Evolutionary conservation across 129 eudicot species (phyloP), one percentile per base, ranked within the genome.

Genomic region (Silybum marianum): DNA sequence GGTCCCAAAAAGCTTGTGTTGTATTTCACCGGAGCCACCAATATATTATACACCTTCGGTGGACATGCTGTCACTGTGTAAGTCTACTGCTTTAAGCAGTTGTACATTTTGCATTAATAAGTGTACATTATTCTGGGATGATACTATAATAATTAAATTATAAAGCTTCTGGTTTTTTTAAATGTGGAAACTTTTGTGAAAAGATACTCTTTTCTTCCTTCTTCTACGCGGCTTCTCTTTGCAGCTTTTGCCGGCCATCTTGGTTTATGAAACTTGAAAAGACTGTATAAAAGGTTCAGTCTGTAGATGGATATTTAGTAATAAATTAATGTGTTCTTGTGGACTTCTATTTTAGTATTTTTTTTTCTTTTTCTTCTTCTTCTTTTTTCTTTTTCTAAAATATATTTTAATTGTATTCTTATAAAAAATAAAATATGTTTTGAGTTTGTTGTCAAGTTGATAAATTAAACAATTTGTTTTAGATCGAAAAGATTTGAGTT

Each of bases 21-120:
- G 21, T 93, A 93, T 85, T 93, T 93, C 79, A 93, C 97, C 2
- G 97, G 97, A 58, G 97, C 97, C 70, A 93, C 97, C 40, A 93
- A 93, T 89, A 93, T 93, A 80, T 86, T 93, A 38, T 93, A 93
- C 86, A 93, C 97, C 18, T 93, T 93, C 83, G 97, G 97, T 38
- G 97, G 97, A 14, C 97, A 92, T 88, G 97, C 97, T 69, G 97
- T 92, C 82, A 92, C 97, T 69, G 97, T 92, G 97, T 92, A 79
- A 87, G 91, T 44, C 4, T 44, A 44, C 54, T 3, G 54, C 54
- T 44, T 63, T 19, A 60, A 36, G 65, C 32, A 51, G 58, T 73
- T 84, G 72, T 22, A 28, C 58, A 32, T 44, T 9, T 38, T 69
- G 71, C 70, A 21, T 67, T 74, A 24, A 19, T 11, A 38, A 9